Evolutionary conservation across 2,329 filamentous ascomycete genomes (phyloP), one percentile per base, ranked within the genome.

Genomic region (Alternaria sp.): DNA sequence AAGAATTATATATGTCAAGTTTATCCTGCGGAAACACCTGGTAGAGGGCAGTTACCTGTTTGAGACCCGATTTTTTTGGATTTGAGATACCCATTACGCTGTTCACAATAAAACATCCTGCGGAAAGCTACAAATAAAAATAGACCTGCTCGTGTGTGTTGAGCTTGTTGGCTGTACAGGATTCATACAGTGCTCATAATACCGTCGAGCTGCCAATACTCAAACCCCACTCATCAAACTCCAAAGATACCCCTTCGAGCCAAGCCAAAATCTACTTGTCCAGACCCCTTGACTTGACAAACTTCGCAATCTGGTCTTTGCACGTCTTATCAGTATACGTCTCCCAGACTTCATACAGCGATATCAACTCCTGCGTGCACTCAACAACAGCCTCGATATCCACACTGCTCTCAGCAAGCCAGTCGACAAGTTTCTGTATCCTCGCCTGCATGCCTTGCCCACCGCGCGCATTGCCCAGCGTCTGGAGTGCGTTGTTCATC

Each of bases 341-440:
- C 68, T 91, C 89, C 88, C 89, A 91, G 1, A 88, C 81, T 75
- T 96, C 92, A 77, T 97, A 97, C 67, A 97, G 87, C 4, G 92
- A 94, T 57, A 97, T 92, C 66, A 97, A 87, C 81, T 97, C 94
- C 80, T 97, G 94, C 0, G 92, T 95, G 74, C 92, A 93, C 79
- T 97, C 93, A 55, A 97, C 91, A 79, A 96, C 90, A 30, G 89
- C 91, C 68, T 92, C 89, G 73, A 97, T 91, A 72, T 96, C 92
- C 46, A 97, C 88, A 60, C 89, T 91, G 73, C 92, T 96, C 76
- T 97, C 93, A 1, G 94, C 92, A 60, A 97, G 84, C 91, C 94
- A 97, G 44, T 88, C 87, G 10, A 93, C 87, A 44, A 97, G 85
- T 69, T 90, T 90, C 55, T 87, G 86, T 51, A 92, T 85, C 57